phyloP scores from a whole-genome alignment of 2,329 filamentous ascomycete genomes.

The Colletotrichum camelliae region DNA sequence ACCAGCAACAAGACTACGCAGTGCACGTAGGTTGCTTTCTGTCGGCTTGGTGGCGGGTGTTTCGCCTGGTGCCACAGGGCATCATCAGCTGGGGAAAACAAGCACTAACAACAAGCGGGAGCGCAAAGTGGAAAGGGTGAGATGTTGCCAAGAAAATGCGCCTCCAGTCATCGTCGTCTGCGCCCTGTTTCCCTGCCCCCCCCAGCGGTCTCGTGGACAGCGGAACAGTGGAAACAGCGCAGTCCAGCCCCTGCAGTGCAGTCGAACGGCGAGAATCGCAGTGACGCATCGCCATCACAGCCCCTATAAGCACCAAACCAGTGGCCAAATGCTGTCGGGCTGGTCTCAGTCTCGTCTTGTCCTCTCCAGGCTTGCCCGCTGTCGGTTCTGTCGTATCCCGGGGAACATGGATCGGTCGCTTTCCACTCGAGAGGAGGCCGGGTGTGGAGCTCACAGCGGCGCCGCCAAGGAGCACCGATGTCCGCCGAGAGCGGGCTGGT shows the following conservation, averaged over 20 bases:
- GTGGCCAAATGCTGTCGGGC: neutral
- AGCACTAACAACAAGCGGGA: neutral
- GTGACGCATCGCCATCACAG: slow-evolving; percentile 12
- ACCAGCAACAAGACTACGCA: neutral
- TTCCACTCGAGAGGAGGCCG: neutral
- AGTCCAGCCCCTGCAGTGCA: neutral
- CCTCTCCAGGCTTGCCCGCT: neutral
- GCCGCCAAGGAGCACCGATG: slow-evolving; percentile 19
- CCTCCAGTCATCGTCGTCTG: neutral
- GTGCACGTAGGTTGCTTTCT: neutral
- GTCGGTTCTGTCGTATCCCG: neutral
- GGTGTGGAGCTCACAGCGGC: slow-evolving; percentile 15
- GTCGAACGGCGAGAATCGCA: neutral
- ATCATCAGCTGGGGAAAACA: neutral
- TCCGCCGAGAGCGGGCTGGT: slow-evolving; percentile 19
- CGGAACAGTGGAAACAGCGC: neutral
- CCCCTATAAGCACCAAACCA: neutral
- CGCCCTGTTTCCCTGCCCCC: neutral
- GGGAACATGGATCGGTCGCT: neutral
- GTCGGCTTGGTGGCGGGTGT: neutral
- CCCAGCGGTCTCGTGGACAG: slow-evolving; percentile 1
- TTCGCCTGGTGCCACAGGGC: neutral
- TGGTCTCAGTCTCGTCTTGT: neutral
- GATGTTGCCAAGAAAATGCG: neutral
- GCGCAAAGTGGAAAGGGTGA: neutral